Evolutionary conservation across 768 basidiomycete genomes (phyloP).

Genomic region (Mycena amicta): DNA sequence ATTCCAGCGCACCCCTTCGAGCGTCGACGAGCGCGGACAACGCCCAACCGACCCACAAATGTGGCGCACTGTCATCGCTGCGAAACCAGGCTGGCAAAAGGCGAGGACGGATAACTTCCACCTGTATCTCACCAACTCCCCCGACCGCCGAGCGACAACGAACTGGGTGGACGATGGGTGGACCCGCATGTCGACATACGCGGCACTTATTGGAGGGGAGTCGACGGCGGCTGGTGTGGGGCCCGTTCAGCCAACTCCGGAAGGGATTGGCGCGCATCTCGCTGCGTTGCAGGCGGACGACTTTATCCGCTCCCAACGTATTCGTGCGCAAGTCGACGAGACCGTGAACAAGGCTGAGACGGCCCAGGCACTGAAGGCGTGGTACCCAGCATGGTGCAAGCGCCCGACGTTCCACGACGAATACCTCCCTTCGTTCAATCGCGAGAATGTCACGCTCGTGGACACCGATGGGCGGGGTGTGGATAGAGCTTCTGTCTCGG

Average conservation of each 20-base stretch:
- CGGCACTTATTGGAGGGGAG: conserved; percentile 1
- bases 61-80: conserved; percentile 11
- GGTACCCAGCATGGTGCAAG: conserved; percentile 25
- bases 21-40: conserved; percentile 20
- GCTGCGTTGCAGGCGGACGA: conserved; percentile 6
- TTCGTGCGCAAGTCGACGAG: conserved; percentile 2
- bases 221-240: neutral
- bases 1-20: conserved; percentile 23
- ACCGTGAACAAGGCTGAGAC: conserved; percentile 14
- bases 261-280: conserved; percentile 3
- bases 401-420: conserved; percentile 25
- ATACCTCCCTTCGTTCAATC: conserved; percentile 22
- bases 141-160: neutral
- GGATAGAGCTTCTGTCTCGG: neutral
- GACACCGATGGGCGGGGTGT: conserved; percentile 23
- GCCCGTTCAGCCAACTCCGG: conserved; percentile 1
- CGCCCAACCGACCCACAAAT: conserved; percentile 9
- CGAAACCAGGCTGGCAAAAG: conserved; percentile 16
- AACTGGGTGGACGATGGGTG: conserved; percentile 15
- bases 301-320: neutral
- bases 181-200: neutral
- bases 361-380: conserved; percentile 17
- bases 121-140: neutral
- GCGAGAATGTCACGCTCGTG: conserved; percentile 18
- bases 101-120: conserved; percentile 15